A percentile compares a stretch with the other conserved stretches of the same genome.
Conservation (phyloP, 768 basidiomycete species). For the Mycena latifolia region DNA sequence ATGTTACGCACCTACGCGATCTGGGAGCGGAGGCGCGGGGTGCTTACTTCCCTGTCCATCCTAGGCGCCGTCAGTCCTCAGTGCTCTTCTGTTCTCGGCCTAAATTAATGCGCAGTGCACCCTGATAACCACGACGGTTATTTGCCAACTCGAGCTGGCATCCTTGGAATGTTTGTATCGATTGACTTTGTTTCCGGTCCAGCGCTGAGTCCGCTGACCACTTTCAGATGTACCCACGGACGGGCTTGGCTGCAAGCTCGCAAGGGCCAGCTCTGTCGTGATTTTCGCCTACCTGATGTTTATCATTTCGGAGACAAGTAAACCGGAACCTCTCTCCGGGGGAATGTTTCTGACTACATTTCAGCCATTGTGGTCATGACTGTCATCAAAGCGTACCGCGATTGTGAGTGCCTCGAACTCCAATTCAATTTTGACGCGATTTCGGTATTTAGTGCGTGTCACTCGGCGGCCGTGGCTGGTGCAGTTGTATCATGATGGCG, state of each 20-base stretch:
- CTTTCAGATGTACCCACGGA: conserved; percentile 38
- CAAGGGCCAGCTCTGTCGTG: conserved; percentile 49
- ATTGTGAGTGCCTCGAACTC: conserved; percentile 44
- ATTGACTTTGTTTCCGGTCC: not conserved
- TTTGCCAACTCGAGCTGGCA: conserved; percentile 48
- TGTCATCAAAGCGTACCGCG: conserved; percentile 48
- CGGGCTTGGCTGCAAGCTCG: conserved; percentile 47
- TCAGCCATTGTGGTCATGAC: conserved; percentile 54
- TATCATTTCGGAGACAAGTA: conserved; percentile 54
- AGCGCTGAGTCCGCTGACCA: too few species aligned
- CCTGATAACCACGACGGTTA: conserved; percentile 45
- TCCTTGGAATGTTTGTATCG: conserved; percentile 49
- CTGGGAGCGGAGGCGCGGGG: conserved; percentile 52
- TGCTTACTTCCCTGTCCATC: conserved; percentile 47
- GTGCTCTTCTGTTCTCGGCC: not conserved
- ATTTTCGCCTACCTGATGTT: conserved; percentile 53
- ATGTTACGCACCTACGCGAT: conserved; percentile 58
- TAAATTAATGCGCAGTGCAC: conserved; percentile 39
- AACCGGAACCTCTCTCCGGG: conserved; percentile 24
- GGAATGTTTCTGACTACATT: too few species aligned
- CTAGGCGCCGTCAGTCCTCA: conserved; percentile 38
- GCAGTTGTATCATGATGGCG: conserved; percentile 54
- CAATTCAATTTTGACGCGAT: not conserved
- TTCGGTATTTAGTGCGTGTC: conserved; percentile 42
- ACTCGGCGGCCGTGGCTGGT: conserved; percentile 49